Percentiles rank a stretch among this genome's conserved stretches.
These are phyloP conservation scores for Ophiocordyceps camponoti-rufipedis DNA, from an alignment of 2,329 filamentous ascomycete species.

Conservation along the genomic window DNA sequence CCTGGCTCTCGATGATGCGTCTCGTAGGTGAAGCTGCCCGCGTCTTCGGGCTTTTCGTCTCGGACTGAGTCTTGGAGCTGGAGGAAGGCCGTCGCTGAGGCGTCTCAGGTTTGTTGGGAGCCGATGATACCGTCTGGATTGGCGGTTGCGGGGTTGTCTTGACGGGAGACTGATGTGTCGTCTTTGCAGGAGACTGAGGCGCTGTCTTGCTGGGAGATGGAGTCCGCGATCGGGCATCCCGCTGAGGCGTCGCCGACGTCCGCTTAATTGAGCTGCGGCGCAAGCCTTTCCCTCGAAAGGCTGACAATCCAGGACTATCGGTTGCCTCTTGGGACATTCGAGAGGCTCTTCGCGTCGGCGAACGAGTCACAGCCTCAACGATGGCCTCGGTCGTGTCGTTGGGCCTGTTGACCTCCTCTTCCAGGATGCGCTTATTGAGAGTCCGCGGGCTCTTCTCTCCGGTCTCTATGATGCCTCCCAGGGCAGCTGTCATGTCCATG, in stretches of 20 bases:
- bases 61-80: not conserved
- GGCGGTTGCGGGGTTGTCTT: not conserved
- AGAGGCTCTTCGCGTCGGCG: constrained; percentile 5
- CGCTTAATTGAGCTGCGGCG: constrained; percentile 26
- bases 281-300: constrained; percentile 28
- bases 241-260: constrained; percentile 8
- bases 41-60: not conserved
- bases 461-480: constrained; percentile 39
- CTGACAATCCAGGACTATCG: constrained; percentile 36
- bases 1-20: constrained; percentile 1
- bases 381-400: constrained; percentile 23
- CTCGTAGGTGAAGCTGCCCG: constrained; percentile 2
- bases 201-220: constrained; percentile 5
- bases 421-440: constrained; percentile 37
- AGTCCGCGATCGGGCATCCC: constrained; percentile 2
- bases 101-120: not conserved
- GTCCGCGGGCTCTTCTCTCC: constrained; percentile 12
- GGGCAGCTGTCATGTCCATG: constrained; percentile 50
- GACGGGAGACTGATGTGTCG: not conserved
- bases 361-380: constrained; percentile 7
- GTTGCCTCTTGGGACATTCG: constrained; percentile 14
- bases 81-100: constrained; percentile 1
- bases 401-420: constrained; percentile 34
- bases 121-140: not conserved
- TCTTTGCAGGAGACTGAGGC: not conserved